phyloP scores from a whole-genome alignment of 305 asterid genomes.

The Fraxinus sp. region DNA sequence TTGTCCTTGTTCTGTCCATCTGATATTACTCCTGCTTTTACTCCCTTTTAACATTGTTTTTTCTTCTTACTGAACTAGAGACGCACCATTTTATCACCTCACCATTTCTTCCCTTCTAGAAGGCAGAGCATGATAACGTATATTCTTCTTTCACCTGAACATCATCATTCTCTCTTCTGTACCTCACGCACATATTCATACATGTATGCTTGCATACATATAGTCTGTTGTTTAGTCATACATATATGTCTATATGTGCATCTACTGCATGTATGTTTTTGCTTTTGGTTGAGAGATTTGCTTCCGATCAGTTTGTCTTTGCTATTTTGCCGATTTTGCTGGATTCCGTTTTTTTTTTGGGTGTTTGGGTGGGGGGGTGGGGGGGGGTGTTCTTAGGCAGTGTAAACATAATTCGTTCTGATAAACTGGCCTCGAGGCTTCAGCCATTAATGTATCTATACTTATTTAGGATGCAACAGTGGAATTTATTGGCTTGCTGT shows the following conservation, averaged over 20 bases:
- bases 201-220: neutral
- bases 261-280: neutral
- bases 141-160: neutral
- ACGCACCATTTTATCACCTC: neutral
- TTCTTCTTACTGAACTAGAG: neutral
- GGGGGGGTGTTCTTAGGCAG: neutral
- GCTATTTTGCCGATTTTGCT: neutral
- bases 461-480: neutral
- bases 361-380: no score
- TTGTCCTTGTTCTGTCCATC: neutral
- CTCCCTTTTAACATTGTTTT: neutral
- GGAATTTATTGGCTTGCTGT: neutral
- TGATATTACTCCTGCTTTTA: constrained; percentile 13
- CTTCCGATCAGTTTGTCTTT: neutral
- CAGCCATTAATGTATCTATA: neutral
- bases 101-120: neutral
- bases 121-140: neutral
- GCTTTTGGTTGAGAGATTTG: neutral
- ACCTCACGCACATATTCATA: neutral
- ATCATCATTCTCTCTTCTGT: neutral
- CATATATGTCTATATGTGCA: neutral
- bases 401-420: neutral
- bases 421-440: neutral
- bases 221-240: neutral
- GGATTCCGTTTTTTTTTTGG: no score